phyloP scores from a whole-genome alignment of 441 rosid genomes.

The Syzygium malaccense region DNA sequence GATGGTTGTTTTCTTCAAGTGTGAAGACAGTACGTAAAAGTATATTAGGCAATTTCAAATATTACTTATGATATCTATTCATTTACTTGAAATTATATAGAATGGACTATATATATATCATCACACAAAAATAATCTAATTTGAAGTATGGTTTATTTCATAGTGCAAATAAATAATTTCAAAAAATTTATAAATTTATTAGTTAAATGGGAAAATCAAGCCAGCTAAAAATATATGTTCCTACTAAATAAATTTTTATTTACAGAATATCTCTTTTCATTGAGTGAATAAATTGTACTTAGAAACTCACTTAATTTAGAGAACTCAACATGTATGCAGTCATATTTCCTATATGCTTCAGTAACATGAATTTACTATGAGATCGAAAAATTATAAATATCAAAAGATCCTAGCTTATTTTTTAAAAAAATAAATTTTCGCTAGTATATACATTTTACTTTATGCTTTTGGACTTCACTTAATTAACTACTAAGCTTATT shows the following conservation, averaged over 20 bases:
- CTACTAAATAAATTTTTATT: not conserved
- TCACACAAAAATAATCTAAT: not conserved
- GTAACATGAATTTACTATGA: not conserved
- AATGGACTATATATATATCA: not conserved
- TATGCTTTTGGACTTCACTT: not conserved
- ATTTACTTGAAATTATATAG: not conserved
- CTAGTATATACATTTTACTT: not conserved
- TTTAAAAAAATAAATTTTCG: not conserved
- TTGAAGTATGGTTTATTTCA: not conserved
- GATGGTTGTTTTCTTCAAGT: not conserved
- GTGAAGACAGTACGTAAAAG: not conserved
- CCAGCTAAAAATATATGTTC: not conserved
- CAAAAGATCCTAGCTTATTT: not conserved
- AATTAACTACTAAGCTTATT: not conserved
- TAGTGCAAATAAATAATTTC: not conserved
- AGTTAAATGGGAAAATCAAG: not conserved
- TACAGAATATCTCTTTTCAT: not conserved
- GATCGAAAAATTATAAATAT: not conserved
- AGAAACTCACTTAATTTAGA: not conserved
- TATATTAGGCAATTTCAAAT: not conserved
- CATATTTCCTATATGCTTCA: not conserved
- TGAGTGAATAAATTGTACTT: not conserved
- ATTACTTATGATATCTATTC: not conserved
- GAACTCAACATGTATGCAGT: not conserved
- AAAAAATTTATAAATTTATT: not conserved